Percentiles rank a stretch among this genome's conserved stretches.
Evolutionary conservation across 176 grass and related monocot species (phyloP).

Genomic region (Lolium perenne): DNA sequence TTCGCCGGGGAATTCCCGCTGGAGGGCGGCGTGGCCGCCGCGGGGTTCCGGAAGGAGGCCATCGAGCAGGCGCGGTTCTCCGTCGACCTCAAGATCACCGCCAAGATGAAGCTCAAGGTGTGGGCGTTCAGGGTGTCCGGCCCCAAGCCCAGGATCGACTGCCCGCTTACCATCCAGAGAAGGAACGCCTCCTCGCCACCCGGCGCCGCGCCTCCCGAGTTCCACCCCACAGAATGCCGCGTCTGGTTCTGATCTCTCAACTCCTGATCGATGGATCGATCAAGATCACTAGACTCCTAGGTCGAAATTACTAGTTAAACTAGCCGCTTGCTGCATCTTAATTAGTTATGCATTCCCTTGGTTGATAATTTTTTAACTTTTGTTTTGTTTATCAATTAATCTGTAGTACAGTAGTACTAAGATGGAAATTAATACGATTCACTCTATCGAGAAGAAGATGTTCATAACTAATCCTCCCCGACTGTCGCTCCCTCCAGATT

Average conservation of each 20-base stretch:
- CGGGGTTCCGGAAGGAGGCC: slow-evolving; percentile 42
- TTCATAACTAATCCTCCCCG: too few species aligned
- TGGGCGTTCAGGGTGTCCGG: slow-evolving; percentile 36
- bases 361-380: background rate
- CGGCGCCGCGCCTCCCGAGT: background rate
- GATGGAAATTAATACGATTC: background rate
- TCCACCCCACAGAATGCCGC: slow-evolving; percentile 34
- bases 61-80: slow-evolving; percentile 28
- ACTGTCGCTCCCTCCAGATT: too few species aligned
- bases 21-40: slow-evolving; percentile 35
- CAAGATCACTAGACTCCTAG: background rate
- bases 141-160: slow-evolving; percentile 34
- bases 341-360: background rate
- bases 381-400: background rate
- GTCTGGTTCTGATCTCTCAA: slow-evolving; percentile 38
- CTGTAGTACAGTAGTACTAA: background rate
- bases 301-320: background rate
- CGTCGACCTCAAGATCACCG: slow-evolving; percentile 27
- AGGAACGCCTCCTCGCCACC: background rate
- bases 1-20: slow-evolving; percentile 37
- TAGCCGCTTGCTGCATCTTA: background rate
- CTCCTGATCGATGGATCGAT: background rate
- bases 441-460: background rate
- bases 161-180: slow-evolving; percentile 37
- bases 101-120: slow-evolving; percentile 31